phyloP scores from a whole-genome alignment of 2,329 filamentous ascomycete species.

The Ophiostoma triangulosporum region DNA sequence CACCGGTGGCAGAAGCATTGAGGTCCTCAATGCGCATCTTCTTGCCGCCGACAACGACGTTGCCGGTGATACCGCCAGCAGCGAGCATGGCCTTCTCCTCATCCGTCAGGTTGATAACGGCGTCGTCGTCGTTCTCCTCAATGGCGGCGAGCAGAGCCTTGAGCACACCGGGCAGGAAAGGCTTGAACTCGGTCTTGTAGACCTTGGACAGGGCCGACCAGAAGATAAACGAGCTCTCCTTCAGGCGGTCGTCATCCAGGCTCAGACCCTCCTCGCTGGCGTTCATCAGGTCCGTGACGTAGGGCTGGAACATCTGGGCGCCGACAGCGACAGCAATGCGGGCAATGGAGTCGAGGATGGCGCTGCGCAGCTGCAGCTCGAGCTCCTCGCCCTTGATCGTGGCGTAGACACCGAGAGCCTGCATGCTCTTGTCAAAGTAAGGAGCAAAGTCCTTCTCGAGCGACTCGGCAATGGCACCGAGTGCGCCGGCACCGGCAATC shows the following conservation, averaged over 20 bases:
- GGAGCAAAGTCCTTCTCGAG: slow-evolving; percentile 72
- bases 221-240: slow-evolving; percentile 93
- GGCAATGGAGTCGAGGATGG: slow-evolving; percentile 84
- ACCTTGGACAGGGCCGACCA: slow-evolving; percentile 94
- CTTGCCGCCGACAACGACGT: slow-evolving; percentile 40
- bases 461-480: slow-evolving; percentile 81
- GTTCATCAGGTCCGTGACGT: slow-evolving; percentile 79
- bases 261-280: slow-evolving; percentile 82
- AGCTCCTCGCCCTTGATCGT: slow-evolving; percentile 79
- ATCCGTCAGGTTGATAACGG: slow-evolving; percentile 62
- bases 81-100: slow-evolving; percentile 62
- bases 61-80: slow-evolving; percentile 6
- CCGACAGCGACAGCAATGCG: slow-evolving; percentile 86
- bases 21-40: slow-evolving; percentile 65
- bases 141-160: slow-evolving; percentile 72
- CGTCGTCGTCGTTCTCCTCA: slow-evolving; percentile 78
- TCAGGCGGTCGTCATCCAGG: slow-evolving; percentile 78
- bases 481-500: slow-evolving; percentile 73
- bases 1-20: slow-evolving; percentile 23
- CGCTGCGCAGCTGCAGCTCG: slow-evolving; percentile 77
- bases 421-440: slow-evolving; percentile 88
- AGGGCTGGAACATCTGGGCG: slow-evolving; percentile 73
- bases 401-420: slow-evolving; percentile 71
- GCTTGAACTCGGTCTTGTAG: slow-evolving; percentile 70
- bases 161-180: slow-evolving; percentile 66